Evolutionary conservation across 2,329 filamentous ascomycete species (phyloP), one percentile per base, ranked within the genome.

Genomic region (Endothia cerciana): DNA sequence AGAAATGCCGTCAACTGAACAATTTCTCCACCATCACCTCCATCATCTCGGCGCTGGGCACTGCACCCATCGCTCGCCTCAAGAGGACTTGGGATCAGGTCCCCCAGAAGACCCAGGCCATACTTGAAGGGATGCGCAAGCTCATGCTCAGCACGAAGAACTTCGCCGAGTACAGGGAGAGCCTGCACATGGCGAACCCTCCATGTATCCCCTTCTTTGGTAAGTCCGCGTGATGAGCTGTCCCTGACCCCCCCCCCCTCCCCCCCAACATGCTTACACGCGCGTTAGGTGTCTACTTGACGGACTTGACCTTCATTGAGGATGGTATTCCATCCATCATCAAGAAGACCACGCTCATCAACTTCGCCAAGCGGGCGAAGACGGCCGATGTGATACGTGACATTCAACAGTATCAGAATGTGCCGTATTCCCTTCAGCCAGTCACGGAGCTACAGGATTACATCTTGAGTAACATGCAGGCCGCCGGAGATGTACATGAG

Each of bases 161-260:
- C 78, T 99, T 98, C 82, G 91, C 91, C 72, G 94, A 97, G 78
- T 99, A 99, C 78, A 88, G 95, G 76, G 95, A 98, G 76, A 89
- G 93, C 36, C 82, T 99, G 64, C 94, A 97, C 81, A 89, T 90
- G 64, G 93, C 94, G 33, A 97, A 97, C 72, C 95, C 95, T 22
- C 95, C 95, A 15, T 99, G 95, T 77, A 98, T 98, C 76, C 95
- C 95, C 5, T 99, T 99, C 80, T 97, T 99, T 74, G 95, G 94
- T 94, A 87, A 69, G 85, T 75, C 5, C 10, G 7, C 13, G 11
- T 11, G 22, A 30, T 45, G 13, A 13, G 8, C 8, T 5, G 15
- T 28, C n/a, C 17, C 8, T 22, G 62, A 41, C 53, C 53, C 8
- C 60, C 73, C n/a, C n/a, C n/a, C n/a, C n/a, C n/a, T n/a, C n/a